phyloP scores from a whole-genome alignment of 75 land plant genomes.

The Cryptomeria japonica region DNA sequence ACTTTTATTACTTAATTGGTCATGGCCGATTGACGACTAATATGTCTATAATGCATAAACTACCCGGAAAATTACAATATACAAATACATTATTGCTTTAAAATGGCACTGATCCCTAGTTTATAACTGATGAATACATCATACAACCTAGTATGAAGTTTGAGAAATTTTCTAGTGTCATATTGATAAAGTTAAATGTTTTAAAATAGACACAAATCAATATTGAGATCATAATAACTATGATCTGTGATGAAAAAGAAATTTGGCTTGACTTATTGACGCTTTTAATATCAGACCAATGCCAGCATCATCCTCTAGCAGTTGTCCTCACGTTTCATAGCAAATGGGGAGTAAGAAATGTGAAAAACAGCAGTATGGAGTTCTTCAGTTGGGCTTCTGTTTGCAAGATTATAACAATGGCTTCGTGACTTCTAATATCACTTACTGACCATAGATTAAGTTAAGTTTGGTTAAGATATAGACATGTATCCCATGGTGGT shows the following conservation, averaged over 20 bases:
- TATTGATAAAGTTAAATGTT: neutral
- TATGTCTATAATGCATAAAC: neutral
- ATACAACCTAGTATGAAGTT: neutral
- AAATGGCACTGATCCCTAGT: neutral
- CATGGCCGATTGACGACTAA: neutral
- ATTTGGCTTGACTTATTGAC: neutral
- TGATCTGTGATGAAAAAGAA: neutral
- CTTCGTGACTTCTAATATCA: neutral
- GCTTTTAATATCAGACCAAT: neutral
- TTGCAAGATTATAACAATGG: neutral
- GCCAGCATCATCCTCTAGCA: neutral
- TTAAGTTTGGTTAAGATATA: neutral
- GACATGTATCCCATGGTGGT: neutral
- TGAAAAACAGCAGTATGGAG: neutral
- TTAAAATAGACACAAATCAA: neutral
- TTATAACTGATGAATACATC: neutral
- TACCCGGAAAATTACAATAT: neutral
- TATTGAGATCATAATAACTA: neutral
- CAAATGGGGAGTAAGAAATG: neutral
- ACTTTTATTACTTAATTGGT: neutral
- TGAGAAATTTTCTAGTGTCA: neutral
- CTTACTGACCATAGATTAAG: neutral
- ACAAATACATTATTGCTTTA: neutral
- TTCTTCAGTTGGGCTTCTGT: neutral
- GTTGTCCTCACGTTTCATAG: neutral